phyloP scores from a whole-genome alignment of 768 basidiomycete species.

The Chiua virens region DNA sequence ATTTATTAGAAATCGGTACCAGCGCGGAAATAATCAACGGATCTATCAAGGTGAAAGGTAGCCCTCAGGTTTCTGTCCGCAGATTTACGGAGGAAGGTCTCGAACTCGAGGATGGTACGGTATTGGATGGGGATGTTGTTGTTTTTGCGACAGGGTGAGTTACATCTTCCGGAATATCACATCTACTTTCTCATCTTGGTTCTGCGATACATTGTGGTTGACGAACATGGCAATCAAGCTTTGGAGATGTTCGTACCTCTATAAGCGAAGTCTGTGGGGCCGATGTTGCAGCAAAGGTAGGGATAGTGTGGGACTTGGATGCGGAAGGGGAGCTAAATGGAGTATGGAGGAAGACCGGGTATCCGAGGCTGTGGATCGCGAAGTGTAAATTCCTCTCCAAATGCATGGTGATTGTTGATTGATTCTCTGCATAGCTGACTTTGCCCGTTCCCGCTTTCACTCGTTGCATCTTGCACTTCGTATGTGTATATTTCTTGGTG shows the following conservation, averaged over 20 bases:
- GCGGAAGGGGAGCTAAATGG: slow-evolving; percentile 62
- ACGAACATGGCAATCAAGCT: slow-evolving; percentile 29
- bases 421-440: slow-evolving; percentile 13
- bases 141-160: slow-evolving; percentile 36
- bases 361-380: slow-evolving; percentile 37
- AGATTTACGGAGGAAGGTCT: slow-evolving; percentile 30
- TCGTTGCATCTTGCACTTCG: slow-evolving; percentile 32
- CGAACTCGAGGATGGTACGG: slow-evolving; percentile 27
- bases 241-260: slow-evolving; percentile 42
- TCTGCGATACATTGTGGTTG: background rate
- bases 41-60: slow-evolving; percentile 50
- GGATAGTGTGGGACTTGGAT: slow-evolving; percentile 65
- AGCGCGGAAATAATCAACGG: slow-evolving; percentile 47
- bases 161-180: background rate
- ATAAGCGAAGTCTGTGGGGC: slow-evolving; percentile 47
- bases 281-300: slow-evolving; percentile 43
- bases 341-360: slow-evolving; percentile 31
- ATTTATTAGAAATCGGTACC: slow-evolving; percentile 36
- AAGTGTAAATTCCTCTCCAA: slow-evolving; percentile 15
- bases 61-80: slow-evolving; percentile 18
- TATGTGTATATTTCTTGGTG: slow-evolving; percentile 6
- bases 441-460: slow-evolving; percentile 24
- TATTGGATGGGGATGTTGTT: slow-evolving; percentile 29
- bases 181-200: background rate
- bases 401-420: background rate